Percentiles rank a stretch among this genome's conserved stretches.
These are phyloP conservation scores for Neobulgaria alba DNA, from an alignment of 2,329 filamentous ascomycete genomes.

Conservation along the genomic window DNA sequence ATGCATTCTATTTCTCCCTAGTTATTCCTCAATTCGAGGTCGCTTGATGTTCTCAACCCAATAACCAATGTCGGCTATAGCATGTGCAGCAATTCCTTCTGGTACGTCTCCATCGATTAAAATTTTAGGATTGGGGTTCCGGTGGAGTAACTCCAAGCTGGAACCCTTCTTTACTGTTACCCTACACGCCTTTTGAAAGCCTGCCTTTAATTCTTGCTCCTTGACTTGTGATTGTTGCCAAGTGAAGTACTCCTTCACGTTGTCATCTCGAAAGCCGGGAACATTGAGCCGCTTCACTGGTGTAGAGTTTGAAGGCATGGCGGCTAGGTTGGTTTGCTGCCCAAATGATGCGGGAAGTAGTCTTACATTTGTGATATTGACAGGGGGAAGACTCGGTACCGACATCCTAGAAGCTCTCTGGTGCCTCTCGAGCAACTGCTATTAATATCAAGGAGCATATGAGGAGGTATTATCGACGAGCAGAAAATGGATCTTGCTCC, in stretches of 20 bases:
- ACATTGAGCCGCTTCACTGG: slow-evolving; percentile 13
- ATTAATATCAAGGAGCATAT: no score
- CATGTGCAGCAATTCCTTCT: slow-evolving; percentile 23
- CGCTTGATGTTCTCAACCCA: slow-evolving; percentile 12
- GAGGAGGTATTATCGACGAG: no score
- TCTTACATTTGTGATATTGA: slow-evolving; percentile 7
- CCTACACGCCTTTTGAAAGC: slow-evolving; percentile 21
- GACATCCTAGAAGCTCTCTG: neutral
- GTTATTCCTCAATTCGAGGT: slow-evolving; percentile 4
- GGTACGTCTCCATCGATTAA: slow-evolving; percentile 27
- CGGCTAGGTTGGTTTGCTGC: neutral
- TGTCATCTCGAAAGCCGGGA: slow-evolving; percentile 19
- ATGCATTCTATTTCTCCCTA: neutral
- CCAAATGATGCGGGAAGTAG: slow-evolving; percentile 1
- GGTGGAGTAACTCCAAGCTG: slow-evolving; percentile 25
- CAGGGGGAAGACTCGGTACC: neutral
- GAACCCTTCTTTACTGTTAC: slow-evolving; percentile 17
- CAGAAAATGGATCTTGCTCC: no score
- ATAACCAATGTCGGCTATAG: slow-evolving; percentile 26
- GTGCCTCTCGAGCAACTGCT: slow-evolving; percentile 7
- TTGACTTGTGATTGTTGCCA: slow-evolving; percentile 25
- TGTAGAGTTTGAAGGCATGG: slow-evolving; percentile 1
- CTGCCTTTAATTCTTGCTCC: slow-evolving; percentile 15
- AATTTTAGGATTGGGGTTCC: slow-evolving; percentile 27
- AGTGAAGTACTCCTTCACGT: slow-evolving; percentile 20